Base-by-base conservation (phyloP, 441 rosid genomes). In the Aquilaria agallochum region DNA sequence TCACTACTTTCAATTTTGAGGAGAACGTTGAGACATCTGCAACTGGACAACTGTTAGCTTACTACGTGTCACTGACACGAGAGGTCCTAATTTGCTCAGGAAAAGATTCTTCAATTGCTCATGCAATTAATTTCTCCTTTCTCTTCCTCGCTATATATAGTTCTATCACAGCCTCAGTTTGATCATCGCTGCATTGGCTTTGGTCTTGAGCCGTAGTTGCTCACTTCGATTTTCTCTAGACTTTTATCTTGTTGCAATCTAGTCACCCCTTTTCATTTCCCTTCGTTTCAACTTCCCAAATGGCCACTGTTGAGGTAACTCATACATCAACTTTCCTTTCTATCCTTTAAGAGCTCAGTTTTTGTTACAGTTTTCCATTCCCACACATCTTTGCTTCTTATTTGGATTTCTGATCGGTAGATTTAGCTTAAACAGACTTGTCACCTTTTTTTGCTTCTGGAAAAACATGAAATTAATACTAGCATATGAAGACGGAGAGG, bases 221-320 rank as follows among this genome's bases (percentile, higher is more conserved):
- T 8, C 70, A 54, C 61, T 14, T 56, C 60, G 9, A n/a, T 44
- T 34, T 7, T 40, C 11, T 5, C 45, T 10, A 40, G 2, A 3
- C 45, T 40, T 40, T 40, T 40, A 40, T 67, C 31, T 45, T 59
- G 68, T 36, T 48, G 45, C 45, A 40, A 40, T 40, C 45, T 40
- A 7, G 45, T 40, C 57, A 6, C 49, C 27, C 11, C n/a, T 52
- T 50, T 34, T 51, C 27, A 5, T n/a, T 9, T 11, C 13, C 13
- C 56, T 58, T 8, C 50, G 6, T 58, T 59, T 51, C 27, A 47
- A 20, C 27, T 64, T 48, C 42, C 63, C 72, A 75, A 60, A 84
- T 84, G 90, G 90, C 87, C 76, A 74, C 55, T 34, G 83, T 76
- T 62, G 85, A 81, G 90, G 90, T 84, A 72, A 57, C 3, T 54